Conservation (phyloP, 2,329 filamentous ascomycete genomes). For the Xylaria sp. region DNA sequence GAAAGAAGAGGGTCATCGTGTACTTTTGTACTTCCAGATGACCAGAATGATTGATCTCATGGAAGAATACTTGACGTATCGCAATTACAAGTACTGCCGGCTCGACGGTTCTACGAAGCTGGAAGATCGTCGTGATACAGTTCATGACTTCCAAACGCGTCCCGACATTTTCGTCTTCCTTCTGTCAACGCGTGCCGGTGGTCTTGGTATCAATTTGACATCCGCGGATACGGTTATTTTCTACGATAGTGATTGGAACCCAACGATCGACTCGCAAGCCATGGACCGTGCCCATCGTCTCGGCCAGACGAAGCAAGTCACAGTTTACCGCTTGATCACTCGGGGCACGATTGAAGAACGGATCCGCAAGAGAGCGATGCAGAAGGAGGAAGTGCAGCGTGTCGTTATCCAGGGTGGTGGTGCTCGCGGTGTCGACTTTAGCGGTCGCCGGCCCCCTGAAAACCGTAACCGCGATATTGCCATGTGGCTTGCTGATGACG, state of each 20-base stretch:
- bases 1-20: conserved; percentile 92
- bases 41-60: conserved; percentile 99
- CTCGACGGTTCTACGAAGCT: conserved; percentile 97
- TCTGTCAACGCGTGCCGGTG: conserved; percentile 94
- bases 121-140: conserved; percentile 95
- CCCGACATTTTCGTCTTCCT: conserved; percentile 98
- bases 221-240: conserved; percentile 98
- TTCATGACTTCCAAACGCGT: conserved; percentile 94
- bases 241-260: conserved; percentile 99
- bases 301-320: conserved; percentile 94
- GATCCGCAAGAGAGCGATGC: conserved; percentile 94
- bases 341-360: conserved; percentile 97
- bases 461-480: conserved; percentile 98
- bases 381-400: conserved; percentile 98
- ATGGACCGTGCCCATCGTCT: conserved; percentile 99
- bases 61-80: conserved; percentile 98
- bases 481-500: conserved; percentile 98
- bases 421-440: conserved; percentile 91
- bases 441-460: conserved; percentile 85
- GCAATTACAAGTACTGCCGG: conserved; percentile 98
- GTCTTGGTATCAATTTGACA: conserved; percentile 97
- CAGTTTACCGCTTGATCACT: conserved; percentile 97
- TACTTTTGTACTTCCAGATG: conserved; percentile 99
- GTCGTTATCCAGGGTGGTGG: conserved; percentile 95
- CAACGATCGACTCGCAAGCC: conserved; percentile 97